phyloP scores from a whole-genome alignment of 176 grass and related monocot species.

The Aechmea fasciata region DNA sequence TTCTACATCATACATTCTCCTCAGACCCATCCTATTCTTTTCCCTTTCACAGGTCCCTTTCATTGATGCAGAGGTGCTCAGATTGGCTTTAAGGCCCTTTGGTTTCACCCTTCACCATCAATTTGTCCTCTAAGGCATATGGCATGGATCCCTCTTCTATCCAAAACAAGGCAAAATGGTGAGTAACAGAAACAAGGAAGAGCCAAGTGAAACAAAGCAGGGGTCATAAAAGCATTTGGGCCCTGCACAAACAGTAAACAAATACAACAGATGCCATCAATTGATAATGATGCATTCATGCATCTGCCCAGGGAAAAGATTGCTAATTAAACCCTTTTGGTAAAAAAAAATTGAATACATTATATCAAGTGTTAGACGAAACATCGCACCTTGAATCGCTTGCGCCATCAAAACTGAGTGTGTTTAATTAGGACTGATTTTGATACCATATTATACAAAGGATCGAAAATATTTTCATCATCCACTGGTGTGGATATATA shows the following conservation, averaged over 20 bases:
- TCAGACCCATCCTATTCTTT: constrained; percentile 20
- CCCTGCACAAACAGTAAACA: background rate
- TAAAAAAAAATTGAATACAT: no score
- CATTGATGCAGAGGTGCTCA: constrained; percentile 1
- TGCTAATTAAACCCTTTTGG: background rate
- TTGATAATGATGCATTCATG: background rate
- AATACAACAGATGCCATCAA: background rate
- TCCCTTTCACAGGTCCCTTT: constrained; percentile 36
- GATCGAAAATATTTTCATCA: no score
- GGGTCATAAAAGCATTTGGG: background rate
- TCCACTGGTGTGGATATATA: no score
- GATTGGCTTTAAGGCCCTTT: constrained; percentile 11
- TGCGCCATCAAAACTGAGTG: no score
- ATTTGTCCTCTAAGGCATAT: constrained; percentile 11
- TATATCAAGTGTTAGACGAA: no score
- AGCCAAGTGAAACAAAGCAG: background rate
- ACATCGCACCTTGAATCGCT: no score
- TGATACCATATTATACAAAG: no score
- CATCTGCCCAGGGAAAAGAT: background rate
- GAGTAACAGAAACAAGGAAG: background rate
- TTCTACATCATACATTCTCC: constrained; percentile 13
- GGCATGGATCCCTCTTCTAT: background rate
- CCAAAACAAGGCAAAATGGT: background rate
- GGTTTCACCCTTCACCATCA: constrained; percentile 1
- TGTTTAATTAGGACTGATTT: no score